Base-by-base conservation (phyloP, 345 rosid species). In the Cardiospermum halicacabum region DNA sequence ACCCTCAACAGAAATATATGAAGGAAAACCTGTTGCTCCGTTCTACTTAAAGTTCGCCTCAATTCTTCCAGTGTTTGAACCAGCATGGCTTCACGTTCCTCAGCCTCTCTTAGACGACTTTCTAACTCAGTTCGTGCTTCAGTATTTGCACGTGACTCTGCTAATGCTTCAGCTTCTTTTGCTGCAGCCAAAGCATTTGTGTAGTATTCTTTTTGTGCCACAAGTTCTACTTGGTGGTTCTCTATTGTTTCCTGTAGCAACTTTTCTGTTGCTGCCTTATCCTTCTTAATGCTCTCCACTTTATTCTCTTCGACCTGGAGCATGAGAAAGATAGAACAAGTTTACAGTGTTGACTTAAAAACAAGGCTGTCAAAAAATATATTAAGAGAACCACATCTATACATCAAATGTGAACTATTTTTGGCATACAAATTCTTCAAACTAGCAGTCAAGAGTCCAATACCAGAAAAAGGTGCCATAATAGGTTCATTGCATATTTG, bases 201-300 rank as follows among this genome's bases (percentile, higher is more conserved):
- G 65, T 87, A 95, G 67, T 81, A 95, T 28, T 89, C 96, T 72
- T 87, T 91, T 72, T 91, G 98, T 40, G 80, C 76, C 28, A 87
- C 74, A 72, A 95, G 82, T 75, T 95, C 97, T 3, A 80, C 81
- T 81, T 87, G 99, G 77, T 95, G 96, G 70, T 84, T 89, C 74
- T 95, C 99, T 64, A 91, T 85, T 47, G 97, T 91, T 79, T 95
- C 99, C 80, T 95, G 96, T 65, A 95, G 82, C 83, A 95, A 75
- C 55, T 77, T 81, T 80, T 95, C 99, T 39, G 98, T 89, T 26
- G 96, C 92, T 72, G 87, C 69, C 83, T 95, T 95, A 74, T 95
- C 96, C 82, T 70, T 91, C 83, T 79, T 91, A 51, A 89, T 82
- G 75, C 96, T 87, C 76, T 91, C 97, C 62, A 85, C 98, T 73